Evolutionary conservation across 768 basidiomycete genomes (phyloP).

Genomic region (Lentinula raphanica): DNA sequence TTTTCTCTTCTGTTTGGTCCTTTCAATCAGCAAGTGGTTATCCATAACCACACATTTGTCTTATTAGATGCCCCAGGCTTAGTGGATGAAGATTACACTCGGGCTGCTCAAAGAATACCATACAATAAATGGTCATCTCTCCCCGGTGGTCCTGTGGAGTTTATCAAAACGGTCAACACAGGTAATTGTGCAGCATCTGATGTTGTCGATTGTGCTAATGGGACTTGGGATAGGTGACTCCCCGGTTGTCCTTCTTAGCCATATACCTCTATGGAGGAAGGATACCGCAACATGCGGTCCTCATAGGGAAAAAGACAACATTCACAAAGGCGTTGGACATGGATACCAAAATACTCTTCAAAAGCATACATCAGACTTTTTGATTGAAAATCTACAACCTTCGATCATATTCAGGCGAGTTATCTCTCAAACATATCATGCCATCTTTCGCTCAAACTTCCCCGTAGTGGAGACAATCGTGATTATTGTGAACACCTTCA

Average conservation of each 20-base stretch:
- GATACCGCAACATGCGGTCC: constrained; percentile 76
- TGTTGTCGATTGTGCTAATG: neutral
- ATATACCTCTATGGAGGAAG: constrained; percentile 79
- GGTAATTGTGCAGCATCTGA: constrained; percentile 9
- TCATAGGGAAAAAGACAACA: constrained; percentile 63
- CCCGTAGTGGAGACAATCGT: constrained; percentile 78
- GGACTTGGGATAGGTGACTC: constrained; percentile 21
- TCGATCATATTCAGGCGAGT: constrained; percentile 65
- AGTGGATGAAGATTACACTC: constrained; percentile 76
- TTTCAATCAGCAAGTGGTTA: constrained; percentile 53
- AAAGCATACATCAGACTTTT: constrained; percentile 69
- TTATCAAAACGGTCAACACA: constrained; percentile 45
- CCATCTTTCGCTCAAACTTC: neutral
- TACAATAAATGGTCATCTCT: constrained; percentile 56
- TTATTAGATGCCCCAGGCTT: constrained; percentile 73
- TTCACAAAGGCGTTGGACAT: constrained; percentile 69
- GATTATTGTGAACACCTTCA: constrained; percentile 84
- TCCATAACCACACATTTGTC: constrained; percentile 71
- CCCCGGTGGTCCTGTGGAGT: constrained; percentile 51
- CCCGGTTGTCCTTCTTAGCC: constrained; percentile 69
- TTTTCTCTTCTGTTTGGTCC: constrained; percentile 65
- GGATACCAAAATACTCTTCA: constrained; percentile 84
- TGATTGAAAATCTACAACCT: constrained; percentile 66
- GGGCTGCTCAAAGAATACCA: constrained; percentile 40
- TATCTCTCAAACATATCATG: neutral